A percentile compares a stretch with the other conserved stretches of the same genome.
Evolutionary conservation across 768 basidiomycete genomes (phyloP).

Genomic region (Lyophyllum atratum): DNA sequence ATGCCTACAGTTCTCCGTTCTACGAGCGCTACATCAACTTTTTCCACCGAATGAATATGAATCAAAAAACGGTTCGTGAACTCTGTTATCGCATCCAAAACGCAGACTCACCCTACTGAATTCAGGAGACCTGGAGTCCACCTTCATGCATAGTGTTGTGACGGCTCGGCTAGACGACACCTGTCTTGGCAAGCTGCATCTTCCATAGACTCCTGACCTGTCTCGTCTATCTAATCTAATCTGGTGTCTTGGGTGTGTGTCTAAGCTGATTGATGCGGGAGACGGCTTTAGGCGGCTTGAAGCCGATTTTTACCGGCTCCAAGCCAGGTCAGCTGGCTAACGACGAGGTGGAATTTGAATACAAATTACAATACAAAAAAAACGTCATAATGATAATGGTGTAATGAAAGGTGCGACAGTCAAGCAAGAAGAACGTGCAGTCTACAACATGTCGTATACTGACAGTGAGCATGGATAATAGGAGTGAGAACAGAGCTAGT

Average conservation of each 20-base stretch:
- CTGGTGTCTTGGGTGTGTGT: not conserved
- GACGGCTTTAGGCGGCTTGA: too few species aligned
- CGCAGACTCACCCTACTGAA: not conserved
- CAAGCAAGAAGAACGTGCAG: too few species aligned
- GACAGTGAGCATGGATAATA: too few species aligned
- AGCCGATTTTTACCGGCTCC: too few species aligned
- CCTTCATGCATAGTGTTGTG: conserved; percentile 7
- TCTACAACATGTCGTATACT: too few species aligned
- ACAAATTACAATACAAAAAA: too few species aligned
- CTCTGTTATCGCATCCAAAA: not conserved
- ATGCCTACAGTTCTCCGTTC: conserved; percentile 16
- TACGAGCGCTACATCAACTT: conserved; percentile 23
- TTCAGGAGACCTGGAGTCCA: conserved; percentile 11
- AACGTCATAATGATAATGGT: too few species aligned
- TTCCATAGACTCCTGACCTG: not conserved
- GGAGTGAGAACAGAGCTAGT: too few species aligned
- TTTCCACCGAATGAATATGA: conserved; percentile 20
- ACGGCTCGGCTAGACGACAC: not conserved
- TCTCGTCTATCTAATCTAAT: not conserved
- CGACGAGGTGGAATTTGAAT: too few species aligned
- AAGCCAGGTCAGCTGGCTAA: not conserved
- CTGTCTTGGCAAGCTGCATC: not conserved
- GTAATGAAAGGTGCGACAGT: too few species aligned
- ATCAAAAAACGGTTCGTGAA: conserved; percentile 12
- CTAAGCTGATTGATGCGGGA: too few species aligned